Evolutionary conservation across 139 green algal genomes (phyloP), one percentile per base, ranked within the genome.

Genomic region (Pycnococcus provasolii): DNA sequence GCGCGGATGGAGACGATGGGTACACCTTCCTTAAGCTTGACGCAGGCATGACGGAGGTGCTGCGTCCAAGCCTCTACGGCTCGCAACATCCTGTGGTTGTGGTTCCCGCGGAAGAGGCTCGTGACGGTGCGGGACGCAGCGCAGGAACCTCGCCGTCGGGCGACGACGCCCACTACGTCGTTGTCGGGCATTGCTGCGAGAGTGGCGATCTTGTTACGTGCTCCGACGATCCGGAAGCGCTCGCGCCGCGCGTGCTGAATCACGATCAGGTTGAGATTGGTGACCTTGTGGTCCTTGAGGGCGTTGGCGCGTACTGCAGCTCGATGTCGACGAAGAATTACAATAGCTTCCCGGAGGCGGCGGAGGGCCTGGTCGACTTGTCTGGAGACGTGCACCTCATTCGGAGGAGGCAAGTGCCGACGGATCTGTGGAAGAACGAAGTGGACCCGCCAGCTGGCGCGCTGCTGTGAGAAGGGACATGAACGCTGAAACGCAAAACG

Each of bases 171-270:
- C 50, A 46, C 11, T 76, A 76, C 63, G 70, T 76, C 45, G 70
- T 76, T 40, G 70, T 76, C 37, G 70, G 70, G 13, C 70, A 76
- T 62, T 76, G 70, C 63, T 76, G 70, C 70, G 70, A 76, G 60
- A 62, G 42, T 4, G 70, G 70, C 40, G 70, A 76, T 45, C 48
- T 76, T 26, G 48, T 76, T 42, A 71, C 70, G 6, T 55, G 54
- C 7, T 62, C 70, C 45, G 70, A 76, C 41, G 70, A 76, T 26
- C 55, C 70, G 53, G 70, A 76, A 48, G 51, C n/a, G 1, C 51
- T 76, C 45, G 45, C 41, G 43, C 62, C 71, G 58, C 62, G 70
- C 42, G 40, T 11, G 3, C 46, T 76, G 47, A 51, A 51, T n/a
- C 26, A 26, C 26, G 26, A 26, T 26, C 51, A 61, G 15, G 42